These are phyloP conservation scores for Picocystis sp. DNA, from an alignment of 163 green algal species.

Conservation along the genomic window DNA sequence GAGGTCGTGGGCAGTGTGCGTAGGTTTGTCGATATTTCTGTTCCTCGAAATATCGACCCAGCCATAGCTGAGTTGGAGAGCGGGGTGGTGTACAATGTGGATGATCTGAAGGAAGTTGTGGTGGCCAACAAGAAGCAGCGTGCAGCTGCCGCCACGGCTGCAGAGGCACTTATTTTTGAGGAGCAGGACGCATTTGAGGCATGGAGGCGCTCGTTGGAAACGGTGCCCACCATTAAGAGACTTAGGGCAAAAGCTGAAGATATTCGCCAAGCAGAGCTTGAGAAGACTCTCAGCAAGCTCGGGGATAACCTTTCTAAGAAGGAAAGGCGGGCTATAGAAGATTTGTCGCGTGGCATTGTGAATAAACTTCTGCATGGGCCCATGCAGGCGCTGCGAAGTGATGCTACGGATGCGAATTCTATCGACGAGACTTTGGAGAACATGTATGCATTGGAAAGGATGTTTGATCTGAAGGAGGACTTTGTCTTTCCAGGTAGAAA, in stretches of 20 bases:
- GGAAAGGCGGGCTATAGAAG: constrained; percentile 16
- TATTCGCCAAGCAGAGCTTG: constrained; percentile 76
- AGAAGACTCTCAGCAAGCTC: constrained; percentile 75
- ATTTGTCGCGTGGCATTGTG: constrained; percentile 84
- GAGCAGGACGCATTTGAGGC: constrained; percentile 88
- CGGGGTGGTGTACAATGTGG: constrained; percentile 87
- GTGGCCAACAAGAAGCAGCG: constrained; percentile 82
- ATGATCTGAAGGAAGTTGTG: constrained; percentile 95
- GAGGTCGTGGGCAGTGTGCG: constrained; percentile 61
- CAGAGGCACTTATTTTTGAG: constrained; percentile 72
- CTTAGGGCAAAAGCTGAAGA: constrained; percentile 81
- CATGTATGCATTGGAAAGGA: constrained; percentile 96
- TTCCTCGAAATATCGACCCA: constrained; percentile 84
- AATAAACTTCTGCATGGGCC: constrained; percentile 99
- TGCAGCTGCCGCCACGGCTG: constrained; percentile 65
- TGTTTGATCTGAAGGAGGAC: constrained; percentile 72
- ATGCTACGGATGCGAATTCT: constrained; percentile 31
- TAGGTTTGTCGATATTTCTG: constrained; percentile 93
- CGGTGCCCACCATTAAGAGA: constrained; percentile 97
- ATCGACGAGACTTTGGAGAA: constrained; percentile 84
- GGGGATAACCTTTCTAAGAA: constrained; percentile 86
- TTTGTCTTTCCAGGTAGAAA: too few species aligned
- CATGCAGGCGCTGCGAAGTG: constrained; percentile 78
- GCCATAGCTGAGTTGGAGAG: constrained; percentile 45
- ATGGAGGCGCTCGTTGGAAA: constrained; percentile 93